Conservation (phyloP, 441 rosid species). For the Syzygium malaccense region DNA sequence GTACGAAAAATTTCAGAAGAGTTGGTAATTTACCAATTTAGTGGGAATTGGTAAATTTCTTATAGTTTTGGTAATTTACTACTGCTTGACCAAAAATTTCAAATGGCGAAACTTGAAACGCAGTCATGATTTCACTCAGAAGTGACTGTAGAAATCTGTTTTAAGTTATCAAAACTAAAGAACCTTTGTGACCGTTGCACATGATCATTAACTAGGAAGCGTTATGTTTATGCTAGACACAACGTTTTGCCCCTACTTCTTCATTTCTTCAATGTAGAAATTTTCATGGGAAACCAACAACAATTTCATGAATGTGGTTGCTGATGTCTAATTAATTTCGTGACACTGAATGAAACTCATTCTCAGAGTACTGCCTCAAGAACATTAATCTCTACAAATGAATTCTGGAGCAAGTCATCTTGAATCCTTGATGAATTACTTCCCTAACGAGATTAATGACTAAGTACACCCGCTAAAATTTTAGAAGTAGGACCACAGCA, state of each 20-base stretch:
- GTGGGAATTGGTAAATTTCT: neutral
- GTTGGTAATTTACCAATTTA: neutral
- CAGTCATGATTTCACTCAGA: neutral
- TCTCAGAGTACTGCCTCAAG: too few species aligned
- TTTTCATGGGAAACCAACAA: too few species aligned
- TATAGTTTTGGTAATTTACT: neutral
- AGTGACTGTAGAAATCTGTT: neutral
- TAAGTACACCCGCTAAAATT: too few species aligned
- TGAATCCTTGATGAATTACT: neutral
- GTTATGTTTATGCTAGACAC: neutral
- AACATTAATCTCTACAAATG: rapidly evolving
- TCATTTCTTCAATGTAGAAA: neutral
- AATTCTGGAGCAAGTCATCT: neutral
- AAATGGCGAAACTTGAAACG: neutral
- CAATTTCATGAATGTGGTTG: too few species aligned
- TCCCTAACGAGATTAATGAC: neutral
- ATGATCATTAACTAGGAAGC: neutral
- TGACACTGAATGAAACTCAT: too few species aligned
- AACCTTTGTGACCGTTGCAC: neutral
- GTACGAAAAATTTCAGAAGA: neutral
- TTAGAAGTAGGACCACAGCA: neutral
- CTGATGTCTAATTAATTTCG: too few species aligned
- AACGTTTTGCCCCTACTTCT: neutral
- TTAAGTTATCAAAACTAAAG: neutral
- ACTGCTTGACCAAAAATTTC: neutral